These are phyloP conservation scores for Malus hybrid DNA, from an alignment of 331 rosid species.

Conservation along the genomic window DNA sequence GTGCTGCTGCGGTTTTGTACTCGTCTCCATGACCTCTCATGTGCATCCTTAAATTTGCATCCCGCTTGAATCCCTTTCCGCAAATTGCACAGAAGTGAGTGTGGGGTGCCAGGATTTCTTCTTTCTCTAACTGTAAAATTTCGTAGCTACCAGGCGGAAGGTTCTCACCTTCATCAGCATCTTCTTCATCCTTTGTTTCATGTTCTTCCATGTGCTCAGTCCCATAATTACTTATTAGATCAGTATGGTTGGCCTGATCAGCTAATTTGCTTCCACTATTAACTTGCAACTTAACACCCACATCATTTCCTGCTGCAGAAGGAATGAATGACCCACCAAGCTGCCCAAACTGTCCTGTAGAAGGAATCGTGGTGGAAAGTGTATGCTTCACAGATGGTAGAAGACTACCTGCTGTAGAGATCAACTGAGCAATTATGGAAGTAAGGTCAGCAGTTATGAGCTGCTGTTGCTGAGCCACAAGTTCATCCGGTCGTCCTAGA, in stretches of 20 bases:
- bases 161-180: conserved; percentile 81
- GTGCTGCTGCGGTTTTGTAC: conserved; percentile 97
- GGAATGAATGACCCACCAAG: conserved; percentile 36
- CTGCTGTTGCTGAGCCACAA: conserved; percentile 77
- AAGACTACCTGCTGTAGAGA: conserved; percentile 91
- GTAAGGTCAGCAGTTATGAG: conserved; percentile 88
- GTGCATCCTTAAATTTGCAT: conserved; percentile 96
- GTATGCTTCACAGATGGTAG: conserved; percentile 72
- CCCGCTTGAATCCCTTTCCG: conserved; percentile 99
- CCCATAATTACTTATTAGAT: conserved; percentile 30
- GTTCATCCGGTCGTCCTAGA: conserved; percentile 55
- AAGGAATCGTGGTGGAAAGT: conserved; percentile 30
- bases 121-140: conserved; percentile 88
- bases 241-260: conserved; percentile 43
- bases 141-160: conserved; percentile 92
- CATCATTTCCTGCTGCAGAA: conserved; percentile 29
- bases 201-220: conserved; percentile 68
- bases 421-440: conserved; percentile 78
- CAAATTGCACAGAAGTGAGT: conserved; percentile 96
- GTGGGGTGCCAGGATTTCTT: conserved; percentile 98
- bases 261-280: conserved; percentile 32
- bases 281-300: conserved; percentile 27
- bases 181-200: conserved; percentile 82
- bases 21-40: conserved; percentile 99
- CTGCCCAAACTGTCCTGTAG: conserved; percentile 45